Evolutionary conservation across 2,329 filamentous ascomycete species (phyloP), one percentile per base, ranked within the genome.

Genomic region (Metarhizium album): DNA sequence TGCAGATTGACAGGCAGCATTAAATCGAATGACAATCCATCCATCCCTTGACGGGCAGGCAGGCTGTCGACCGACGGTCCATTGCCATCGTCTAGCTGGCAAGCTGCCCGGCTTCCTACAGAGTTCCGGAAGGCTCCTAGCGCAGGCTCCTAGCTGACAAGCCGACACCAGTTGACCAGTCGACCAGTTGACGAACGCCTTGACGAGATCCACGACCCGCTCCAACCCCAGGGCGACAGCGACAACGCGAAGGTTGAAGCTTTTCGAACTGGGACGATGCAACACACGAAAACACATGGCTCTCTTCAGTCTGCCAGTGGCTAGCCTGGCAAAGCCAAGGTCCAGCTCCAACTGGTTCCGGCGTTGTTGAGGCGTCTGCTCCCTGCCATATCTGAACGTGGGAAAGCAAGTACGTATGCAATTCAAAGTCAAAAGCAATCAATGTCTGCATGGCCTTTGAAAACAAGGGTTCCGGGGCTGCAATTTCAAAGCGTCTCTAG

Each of bases 121-220:
- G 11, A 29, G 27, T 29, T 35, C 14, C 33, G 16, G 18, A 18
- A 18, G 16, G n/a, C 37, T 40, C 37, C 37, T 31, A 9, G 9
- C 38, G 42, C 33, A 22, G 14, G 33, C 33, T 14, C 14, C 33
- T 13, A 35, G 33, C 33, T 35, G 33, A 35, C 33, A 29, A 29
- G 33, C 33, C 11, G 11, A 35, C 11, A 13, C 33, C 33, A 35
- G 33, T 35, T 35, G 33, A 16, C 35, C 42, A 33, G n/a, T n/a
- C n/a, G n/a, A n/a, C n/a, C n/a, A n/a, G n/a, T n/a, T n/a, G n/a
- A n/a, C n/a, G n/a, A n/a, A n/a, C n/a, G n/a, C n/a, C n/a, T n/a
- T n/a, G n/a, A n/a, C n/a, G n/a, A n/a, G 48, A 45, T 40, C 35
- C 42, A 20, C n/a, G 48, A 46, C 42, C 48, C 29, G 48, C 48